phyloP scores from a whole-genome alignment of 352 stramenopile genomes.

The Peronospora destructor region DNA sequence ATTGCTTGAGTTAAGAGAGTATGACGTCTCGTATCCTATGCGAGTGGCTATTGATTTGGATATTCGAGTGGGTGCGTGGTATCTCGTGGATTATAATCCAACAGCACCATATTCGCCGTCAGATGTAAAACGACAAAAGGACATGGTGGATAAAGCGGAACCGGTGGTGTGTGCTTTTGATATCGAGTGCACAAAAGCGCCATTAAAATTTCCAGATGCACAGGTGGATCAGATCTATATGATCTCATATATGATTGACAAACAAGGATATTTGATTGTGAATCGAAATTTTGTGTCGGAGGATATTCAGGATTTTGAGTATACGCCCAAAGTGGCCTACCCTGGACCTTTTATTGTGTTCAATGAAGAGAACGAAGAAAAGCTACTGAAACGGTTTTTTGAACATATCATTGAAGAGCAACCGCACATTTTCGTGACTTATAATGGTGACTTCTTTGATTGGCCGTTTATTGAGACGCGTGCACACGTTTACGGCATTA shows the following conservation, averaged over 20 bases:
- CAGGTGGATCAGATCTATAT: slow-evolving; percentile 91
- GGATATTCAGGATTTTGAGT: slow-evolving; percentile 98
- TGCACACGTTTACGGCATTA: slow-evolving; percentile 86
- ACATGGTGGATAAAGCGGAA: slow-evolving; percentile 91
- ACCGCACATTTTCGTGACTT: slow-evolving; percentile 98
- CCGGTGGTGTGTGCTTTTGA: slow-evolving; percentile 97
- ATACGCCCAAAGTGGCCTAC: slow-evolving; percentile 92
- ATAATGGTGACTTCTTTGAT: slow-evolving; percentile 99
- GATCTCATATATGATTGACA: slow-evolving; percentile 99
- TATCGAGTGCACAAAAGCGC: slow-evolving; percentile 99
- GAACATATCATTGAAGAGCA: slow-evolving; percentile 86
- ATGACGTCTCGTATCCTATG: slow-evolving; percentile 97
- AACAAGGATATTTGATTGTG: slow-evolving; percentile 94
- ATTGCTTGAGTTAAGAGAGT: slow-evolving; percentile 93
- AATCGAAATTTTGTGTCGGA: slow-evolving; percentile 95
- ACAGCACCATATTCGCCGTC: slow-evolving; percentile 46
- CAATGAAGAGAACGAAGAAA: slow-evolving; percentile 89
- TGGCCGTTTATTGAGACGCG: slow-evolving; percentile 97
- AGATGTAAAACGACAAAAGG: slow-evolving; percentile 47
- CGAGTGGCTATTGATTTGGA: slow-evolving; percentile 94
- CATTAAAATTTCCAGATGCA: slow-evolving; percentile 98
- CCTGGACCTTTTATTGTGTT: slow-evolving; percentile 93
- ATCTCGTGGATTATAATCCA: slow-evolving; percentile 86
- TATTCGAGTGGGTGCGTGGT: slow-evolving; percentile 96
- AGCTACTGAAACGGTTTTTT: slow-evolving; percentile 85